Conservation (phyloP, 495 filamentous ascomycete genomes). For the Hypoxylon fuscum region DNA sequence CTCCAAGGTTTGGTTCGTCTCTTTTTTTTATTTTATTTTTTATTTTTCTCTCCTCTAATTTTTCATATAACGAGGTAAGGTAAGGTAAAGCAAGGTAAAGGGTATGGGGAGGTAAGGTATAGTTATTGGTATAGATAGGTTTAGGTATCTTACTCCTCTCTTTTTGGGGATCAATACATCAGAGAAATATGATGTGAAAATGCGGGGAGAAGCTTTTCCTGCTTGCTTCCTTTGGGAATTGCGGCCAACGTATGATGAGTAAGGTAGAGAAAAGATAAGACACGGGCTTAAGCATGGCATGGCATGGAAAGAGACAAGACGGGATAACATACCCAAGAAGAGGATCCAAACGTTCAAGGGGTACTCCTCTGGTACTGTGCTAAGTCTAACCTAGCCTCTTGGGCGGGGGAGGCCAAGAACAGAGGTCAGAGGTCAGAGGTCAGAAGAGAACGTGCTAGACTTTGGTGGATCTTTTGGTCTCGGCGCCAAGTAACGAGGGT, state of each 20-base stretch:
- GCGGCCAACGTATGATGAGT: slow-evolving; percentile 38
- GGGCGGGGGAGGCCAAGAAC: slow-evolving; percentile 28
- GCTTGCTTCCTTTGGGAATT: slow-evolving; percentile 22
- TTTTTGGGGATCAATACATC: slow-evolving; percentile 33
- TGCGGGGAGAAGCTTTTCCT: slow-evolving; percentile 45
- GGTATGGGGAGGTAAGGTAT: no score
- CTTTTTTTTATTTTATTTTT: not conserved
- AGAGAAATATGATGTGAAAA: slow-evolving; percentile 16
- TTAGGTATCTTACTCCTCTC: slow-evolving; percentile 31
- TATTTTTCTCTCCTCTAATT: slow-evolving; percentile 11
- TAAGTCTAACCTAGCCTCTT: no score
- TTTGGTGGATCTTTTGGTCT: slow-evolving; percentile 32
- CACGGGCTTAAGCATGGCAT: slow-evolving; percentile 3
- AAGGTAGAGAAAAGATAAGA: slow-evolving; percentile 35
- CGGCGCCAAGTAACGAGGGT: slow-evolving; percentile 36
- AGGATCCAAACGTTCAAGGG: no score
- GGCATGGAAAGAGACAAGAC: not conserved
- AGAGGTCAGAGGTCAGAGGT: slow-evolving; percentile 32
- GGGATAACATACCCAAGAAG: slow-evolving; percentile 18
- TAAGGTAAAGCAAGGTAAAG: not conserved
- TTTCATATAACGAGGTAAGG: not conserved
- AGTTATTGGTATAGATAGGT: no score
- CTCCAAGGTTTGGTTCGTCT: slow-evolving; percentile 36
- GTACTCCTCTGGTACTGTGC: no score
- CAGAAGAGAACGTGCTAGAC: slow-evolving; percentile 38